These are phyloP conservation scores for Porcisia hertigi DNA, from an alignment of 208 protist species.

Conservation along the genomic window DNA sequence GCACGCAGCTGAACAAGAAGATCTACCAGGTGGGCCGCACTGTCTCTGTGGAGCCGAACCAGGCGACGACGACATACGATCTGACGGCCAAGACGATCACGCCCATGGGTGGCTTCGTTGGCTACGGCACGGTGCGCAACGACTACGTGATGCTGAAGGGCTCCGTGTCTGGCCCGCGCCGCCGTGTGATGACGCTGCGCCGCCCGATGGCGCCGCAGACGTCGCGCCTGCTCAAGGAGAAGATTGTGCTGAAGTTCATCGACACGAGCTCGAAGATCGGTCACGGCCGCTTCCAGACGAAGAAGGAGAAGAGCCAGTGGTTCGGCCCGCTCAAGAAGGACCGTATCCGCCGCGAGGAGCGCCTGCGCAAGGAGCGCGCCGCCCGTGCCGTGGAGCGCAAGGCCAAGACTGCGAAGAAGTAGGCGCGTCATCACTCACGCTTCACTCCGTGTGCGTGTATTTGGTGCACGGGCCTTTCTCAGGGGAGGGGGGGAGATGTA, in stretches of 20 bases:
- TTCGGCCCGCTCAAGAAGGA: constrained; percentile 96
- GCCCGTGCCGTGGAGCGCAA: constrained; percentile 82
- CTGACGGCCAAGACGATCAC: constrained; percentile 99
- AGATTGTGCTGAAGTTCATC: constrained; percentile 98
- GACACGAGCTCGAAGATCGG: constrained; percentile 99
- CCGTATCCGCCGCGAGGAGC: constrained; percentile 81
- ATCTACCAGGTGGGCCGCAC: constrained; percentile 98
- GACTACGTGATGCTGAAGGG: constrained; percentile 99
- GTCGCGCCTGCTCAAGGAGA: constrained; percentile 85
- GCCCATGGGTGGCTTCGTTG: constrained; percentile 99
- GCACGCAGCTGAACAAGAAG: constrained; percentile 99
- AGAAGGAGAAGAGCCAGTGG: constrained; percentile 97
- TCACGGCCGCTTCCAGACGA: constrained; percentile 99
- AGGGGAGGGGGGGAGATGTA: too few relatives aligned
- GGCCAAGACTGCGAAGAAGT: constrained; percentile 44
- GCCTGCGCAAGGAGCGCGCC: constrained; percentile 81
- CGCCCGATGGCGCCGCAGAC: constrained; percentile 95
- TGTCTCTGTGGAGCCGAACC: constrained; percentile 65
- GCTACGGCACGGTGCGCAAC: constrained; percentile 98
- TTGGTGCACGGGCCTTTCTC: too few relatives aligned
- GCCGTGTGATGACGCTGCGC: constrained; percentile 98
- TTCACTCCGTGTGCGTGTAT: background rate
- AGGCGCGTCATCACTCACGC: background rate
- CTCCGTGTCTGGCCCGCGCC: constrained; percentile 93
- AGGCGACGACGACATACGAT: constrained; percentile 97